Conservation (phyloP, 1,139 yeast species). For the Blastobotrys raffinosifermentans region DNA sequence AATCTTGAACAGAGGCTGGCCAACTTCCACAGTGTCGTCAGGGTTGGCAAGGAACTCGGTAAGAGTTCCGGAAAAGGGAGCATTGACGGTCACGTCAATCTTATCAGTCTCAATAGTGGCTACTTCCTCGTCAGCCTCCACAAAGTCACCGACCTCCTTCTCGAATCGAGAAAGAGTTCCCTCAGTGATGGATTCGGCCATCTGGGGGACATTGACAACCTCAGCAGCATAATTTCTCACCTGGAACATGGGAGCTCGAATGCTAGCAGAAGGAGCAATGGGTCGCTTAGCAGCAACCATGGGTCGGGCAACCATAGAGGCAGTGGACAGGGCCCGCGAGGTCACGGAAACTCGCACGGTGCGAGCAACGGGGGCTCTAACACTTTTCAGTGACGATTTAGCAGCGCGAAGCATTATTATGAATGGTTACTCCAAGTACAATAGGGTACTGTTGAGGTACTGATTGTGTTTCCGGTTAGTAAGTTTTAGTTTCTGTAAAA, state of each 20-base stretch:
- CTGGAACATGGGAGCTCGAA: neutral
- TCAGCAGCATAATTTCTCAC: conserved; percentile 24
- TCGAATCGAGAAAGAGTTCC: conserved; percentile 84
- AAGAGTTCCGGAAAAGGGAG: conserved; percentile 89
- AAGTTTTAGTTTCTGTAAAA: neutral
- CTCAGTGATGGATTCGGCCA: conserved; percentile 98
- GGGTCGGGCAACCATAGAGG: neutral
- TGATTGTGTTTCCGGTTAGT: neutral
- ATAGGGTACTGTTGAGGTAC: neutral
- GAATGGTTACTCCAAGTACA: too few species aligned
- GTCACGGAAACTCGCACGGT: neutral
- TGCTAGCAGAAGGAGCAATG: neutral
- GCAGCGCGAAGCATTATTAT: neutral
- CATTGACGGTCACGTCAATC: conserved; percentile 93
- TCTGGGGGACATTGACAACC: conserved; percentile 86
- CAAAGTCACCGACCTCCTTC: conserved; percentile 77
- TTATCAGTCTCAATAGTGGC: conserved; percentile 99
- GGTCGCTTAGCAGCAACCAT: neutral
- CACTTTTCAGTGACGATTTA: neutral
- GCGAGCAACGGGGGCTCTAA: neutral
- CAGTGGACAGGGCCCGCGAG: neutral
- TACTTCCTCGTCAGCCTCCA: conserved; percentile 79
- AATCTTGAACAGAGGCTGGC: conserved; percentile 84
- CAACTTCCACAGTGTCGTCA: conserved; percentile 94
- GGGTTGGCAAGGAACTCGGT: conserved; percentile 76